Conservation (phyloP, 2,329 filamentous ascomycete species). For the Fusarium euwallaceae region DNA sequence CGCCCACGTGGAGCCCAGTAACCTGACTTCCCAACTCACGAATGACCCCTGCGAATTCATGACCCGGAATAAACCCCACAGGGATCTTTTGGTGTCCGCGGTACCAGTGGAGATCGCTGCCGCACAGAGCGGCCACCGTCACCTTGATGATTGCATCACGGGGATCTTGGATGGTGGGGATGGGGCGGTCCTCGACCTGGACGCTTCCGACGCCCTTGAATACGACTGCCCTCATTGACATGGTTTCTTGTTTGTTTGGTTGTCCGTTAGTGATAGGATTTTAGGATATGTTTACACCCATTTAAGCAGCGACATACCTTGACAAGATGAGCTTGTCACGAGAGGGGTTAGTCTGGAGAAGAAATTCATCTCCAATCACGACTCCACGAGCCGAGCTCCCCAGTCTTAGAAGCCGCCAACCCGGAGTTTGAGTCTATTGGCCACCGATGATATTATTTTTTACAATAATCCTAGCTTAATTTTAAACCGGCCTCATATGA, state of each 20-base stretch:
- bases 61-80: slow-evolving; percentile 12
- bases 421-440: too few relatives aligned
- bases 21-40: not conserved
- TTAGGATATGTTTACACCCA: not conserved
- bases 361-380: not conserved
- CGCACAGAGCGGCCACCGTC: slow-evolving; percentile 10
- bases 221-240: slow-evolving; percentile 17
- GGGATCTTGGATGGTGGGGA: slow-evolving; percentile 6
- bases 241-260: not conserved
- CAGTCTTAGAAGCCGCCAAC: too few relatives aligned
- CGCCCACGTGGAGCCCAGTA: not conserved
- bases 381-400: too few relatives aligned
- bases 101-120: slow-evolving; percentile 24
- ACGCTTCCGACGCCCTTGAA: slow-evolving; percentile 13
- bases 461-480: too few relatives aligned
- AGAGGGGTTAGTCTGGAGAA: not conserved
- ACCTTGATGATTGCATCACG: slow-evolving; percentile 22
- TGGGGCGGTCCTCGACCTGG: slow-evolving; percentile 1
- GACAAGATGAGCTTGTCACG: not conserved
- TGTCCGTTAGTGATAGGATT: not conserved
- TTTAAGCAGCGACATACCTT: not conserved
- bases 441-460: too few relatives aligned
- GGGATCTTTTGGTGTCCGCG: slow-evolving; percentile 24
- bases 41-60: not conserved
- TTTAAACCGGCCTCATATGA: too few relatives aligned